Evolutionary conservation across 169 alveolate genomes (phyloP).

Genomic region (Plasmodium adleri): DNA sequence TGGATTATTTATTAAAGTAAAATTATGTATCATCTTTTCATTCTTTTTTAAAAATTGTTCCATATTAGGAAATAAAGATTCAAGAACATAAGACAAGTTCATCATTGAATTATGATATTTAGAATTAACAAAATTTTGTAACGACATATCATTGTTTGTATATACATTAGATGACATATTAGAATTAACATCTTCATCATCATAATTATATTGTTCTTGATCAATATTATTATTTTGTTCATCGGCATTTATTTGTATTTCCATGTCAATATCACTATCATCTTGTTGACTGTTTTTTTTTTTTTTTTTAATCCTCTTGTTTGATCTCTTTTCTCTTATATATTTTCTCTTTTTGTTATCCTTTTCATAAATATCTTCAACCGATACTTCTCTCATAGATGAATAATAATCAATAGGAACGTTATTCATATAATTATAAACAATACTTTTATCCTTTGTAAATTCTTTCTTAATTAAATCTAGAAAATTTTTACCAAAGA

Average conservation of each 20-base stretch:
- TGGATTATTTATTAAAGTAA: conserved; percentile 29
- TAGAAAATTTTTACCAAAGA: conserved; percentile 37
- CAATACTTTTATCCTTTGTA: conserved; percentile 19
- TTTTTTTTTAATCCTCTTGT: neutral
- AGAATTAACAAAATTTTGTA: neutral
- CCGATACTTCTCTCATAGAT: neutral
- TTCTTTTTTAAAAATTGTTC: conserved; percentile 23
- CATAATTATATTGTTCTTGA: neutral
- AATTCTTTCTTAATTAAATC: conserved; percentile 26
- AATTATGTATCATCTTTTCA: conserved; percentile 20
- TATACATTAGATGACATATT: no score
- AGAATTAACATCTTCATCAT: no score
- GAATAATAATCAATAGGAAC: neutral
- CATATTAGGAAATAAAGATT: conserved; percentile 45
- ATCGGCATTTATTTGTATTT: neutral
- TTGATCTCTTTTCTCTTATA: neutral
- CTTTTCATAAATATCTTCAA: neutral
- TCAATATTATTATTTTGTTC: neutral
- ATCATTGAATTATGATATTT: neutral
- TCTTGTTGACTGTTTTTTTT: neutral
- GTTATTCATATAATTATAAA: conserved; percentile 16
- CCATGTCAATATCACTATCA: neutral
- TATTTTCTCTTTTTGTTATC: neutral
- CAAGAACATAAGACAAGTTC: neutral
- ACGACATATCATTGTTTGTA: no score